Conservation (phyloP, 139 green algal genomes). For the Auxenochlorella pyrenoidosa region DNA sequence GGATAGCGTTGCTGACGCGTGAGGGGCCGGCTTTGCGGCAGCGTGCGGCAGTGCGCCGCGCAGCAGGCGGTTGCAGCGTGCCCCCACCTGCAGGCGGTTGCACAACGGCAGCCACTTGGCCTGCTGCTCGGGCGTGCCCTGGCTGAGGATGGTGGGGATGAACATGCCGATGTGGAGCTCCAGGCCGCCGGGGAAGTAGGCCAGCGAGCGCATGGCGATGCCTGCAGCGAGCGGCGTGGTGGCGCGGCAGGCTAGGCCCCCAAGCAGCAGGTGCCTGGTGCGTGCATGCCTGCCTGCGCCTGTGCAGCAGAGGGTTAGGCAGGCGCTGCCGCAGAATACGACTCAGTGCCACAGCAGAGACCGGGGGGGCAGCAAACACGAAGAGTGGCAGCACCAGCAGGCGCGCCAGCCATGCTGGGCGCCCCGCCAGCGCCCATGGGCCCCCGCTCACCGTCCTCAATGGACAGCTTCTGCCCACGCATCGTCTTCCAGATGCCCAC, state of each 20-base stretch:
- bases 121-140: constrained; percentile 92
- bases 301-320: too few species aligned
- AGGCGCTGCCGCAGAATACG: too few species aligned
- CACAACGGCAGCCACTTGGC: constrained; percentile 87
- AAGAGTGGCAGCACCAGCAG: too few species aligned
- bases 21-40: not conserved
- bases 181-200: constrained; percentile 86
- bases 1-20: too few species aligned
- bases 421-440: too few species aligned
- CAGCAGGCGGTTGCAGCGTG: too few species aligned
- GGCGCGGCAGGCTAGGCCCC: too few species aligned
- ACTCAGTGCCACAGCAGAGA: too few species aligned
- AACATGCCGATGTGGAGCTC: constrained; percentile 98
- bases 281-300: too few species aligned
- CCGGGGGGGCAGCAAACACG: too few species aligned
- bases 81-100: constrained; percentile 57
- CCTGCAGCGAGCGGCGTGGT: not conserved
- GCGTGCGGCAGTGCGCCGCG: not conserved
- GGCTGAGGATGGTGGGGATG: constrained; percentile 91
- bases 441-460: constrained; percentile 80
- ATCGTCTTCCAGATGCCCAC: constrained; percentile 90
- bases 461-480: constrained; percentile 67
- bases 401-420: too few species aligned
- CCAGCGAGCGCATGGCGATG: constrained; percentile 73
- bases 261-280: too few species aligned